phyloP scores from a whole-genome alignment of 73 alveolate species.

The Tetrahymena elliotti region DNA sequence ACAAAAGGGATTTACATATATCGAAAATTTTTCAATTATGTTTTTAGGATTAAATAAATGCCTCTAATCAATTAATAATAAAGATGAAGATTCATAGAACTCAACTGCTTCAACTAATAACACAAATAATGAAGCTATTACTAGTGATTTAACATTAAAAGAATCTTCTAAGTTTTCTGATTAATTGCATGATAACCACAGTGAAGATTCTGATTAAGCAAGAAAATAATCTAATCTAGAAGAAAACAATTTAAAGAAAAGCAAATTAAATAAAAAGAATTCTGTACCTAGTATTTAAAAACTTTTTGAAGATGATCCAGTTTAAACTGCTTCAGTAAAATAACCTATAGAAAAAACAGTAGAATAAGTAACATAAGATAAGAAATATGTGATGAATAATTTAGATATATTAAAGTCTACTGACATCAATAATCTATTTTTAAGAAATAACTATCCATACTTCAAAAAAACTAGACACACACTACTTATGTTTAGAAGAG shows the following conservation, averaged over 20 bases:
- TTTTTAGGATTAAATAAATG: slow-evolving; percentile 6
- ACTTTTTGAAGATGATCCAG: neutral
- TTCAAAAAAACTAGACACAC: slow-evolving; percentile 11
- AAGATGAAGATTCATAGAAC: slow-evolving; percentile 10
- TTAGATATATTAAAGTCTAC: slow-evolving; percentile 1
- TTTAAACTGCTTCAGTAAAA: neutral
- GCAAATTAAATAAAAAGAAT: neutral
- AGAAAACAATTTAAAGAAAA: neutral
- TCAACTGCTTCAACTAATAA: neutral
- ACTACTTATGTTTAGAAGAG: slow-evolving; percentile 18
- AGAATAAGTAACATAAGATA: neutral
- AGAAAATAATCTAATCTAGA: neutral
- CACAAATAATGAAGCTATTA: neutral
- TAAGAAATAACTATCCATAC: neutral
- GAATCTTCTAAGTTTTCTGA: neutral
- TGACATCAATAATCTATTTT: neutral
- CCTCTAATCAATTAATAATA: neutral
- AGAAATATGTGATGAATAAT: neutral
- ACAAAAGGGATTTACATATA: slow-evolving; percentile 16
- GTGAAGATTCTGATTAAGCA: neutral
- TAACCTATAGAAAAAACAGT: neutral
- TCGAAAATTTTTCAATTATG: slow-evolving; percentile 18
- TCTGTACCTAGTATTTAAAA: neutral
- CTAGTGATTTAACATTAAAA: neutral
- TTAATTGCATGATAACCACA: neutral